A percentile compares a stretch with the other conserved stretches of the same genome.
Evolutionary conservation across 352 stramenopile genomes (phyloP).

Genomic region (Phytophthora pini): DNA sequence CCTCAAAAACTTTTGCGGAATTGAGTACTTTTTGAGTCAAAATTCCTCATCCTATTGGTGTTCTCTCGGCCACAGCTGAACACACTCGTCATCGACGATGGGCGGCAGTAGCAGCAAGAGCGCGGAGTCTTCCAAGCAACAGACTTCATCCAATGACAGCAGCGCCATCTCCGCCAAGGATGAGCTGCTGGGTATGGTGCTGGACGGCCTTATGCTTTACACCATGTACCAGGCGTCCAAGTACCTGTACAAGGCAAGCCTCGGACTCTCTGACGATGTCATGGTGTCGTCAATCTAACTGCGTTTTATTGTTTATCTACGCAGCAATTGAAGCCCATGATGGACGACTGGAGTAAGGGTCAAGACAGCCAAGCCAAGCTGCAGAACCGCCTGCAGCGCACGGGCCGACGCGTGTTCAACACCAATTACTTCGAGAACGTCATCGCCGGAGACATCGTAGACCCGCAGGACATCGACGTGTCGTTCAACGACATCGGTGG

Average conservation of each 20-base stretch:
- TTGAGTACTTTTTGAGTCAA: not conserved
- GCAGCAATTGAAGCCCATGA: constrained; percentile 81
- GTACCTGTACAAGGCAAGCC: constrained; percentile 81
- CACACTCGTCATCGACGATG: constrained; percentile 42
- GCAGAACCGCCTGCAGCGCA: constrained; percentile 71
- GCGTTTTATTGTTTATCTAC: not conserved
- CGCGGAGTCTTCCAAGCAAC: constrained; percentile 31
- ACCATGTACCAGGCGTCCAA: constrained; percentile 84
- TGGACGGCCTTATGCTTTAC: constrained; percentile 86
- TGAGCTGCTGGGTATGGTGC: constrained; percentile 72
- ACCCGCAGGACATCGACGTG: constrained; percentile 92
- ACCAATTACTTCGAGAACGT: constrained; percentile 91
- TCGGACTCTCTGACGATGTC: not conserved
- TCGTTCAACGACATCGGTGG: constrained; percentile 96
- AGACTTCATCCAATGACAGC: constrained; percentile 10
- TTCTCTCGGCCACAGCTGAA: constrained; percentile 27
- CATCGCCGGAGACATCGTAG: constrained; percentile 95
- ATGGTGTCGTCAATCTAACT: constrained; percentile 2
- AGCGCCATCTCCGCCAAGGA: constrained; percentile 51
- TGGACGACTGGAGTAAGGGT: constrained; percentile 79
- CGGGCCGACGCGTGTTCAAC: constrained; percentile 69
- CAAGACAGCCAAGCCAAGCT: constrained; percentile 74
- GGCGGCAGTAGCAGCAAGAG: constrained; percentile 68
- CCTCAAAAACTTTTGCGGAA: constrained; percentile 8
- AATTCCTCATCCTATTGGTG: not conserved